Base-by-base conservation (phyloP, 345 rosid genomes). In the Kernera saxatilis region DNA sequence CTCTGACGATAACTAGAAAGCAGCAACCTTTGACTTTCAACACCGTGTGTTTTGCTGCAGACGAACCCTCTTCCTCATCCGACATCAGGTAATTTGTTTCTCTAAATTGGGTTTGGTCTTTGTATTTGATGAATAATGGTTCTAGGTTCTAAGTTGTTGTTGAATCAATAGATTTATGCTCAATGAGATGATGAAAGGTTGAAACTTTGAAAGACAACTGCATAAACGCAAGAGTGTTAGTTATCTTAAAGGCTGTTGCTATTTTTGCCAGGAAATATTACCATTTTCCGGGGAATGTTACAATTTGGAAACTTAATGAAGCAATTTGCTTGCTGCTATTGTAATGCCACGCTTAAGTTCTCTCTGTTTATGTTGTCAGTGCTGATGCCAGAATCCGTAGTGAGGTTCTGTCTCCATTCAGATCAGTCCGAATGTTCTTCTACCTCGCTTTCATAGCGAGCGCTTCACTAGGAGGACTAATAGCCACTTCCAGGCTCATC, bases 401-500 rank as follows among this genome's bases (percentile, higher is more conserved):
- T 69, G 97, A 91, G 84, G 98, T 93, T 77, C 87, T 89, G 21
- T 71, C 98, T 67, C 99, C 99, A 14, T 93, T 93, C 73, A 87
- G 96, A 54, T 76, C 99, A 35, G 88, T 93, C 39, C 87, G 97
- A 61, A 89, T 93, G 96, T 93, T 93, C 86, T 93, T 93, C 70
- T 93, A 93, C 80, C 86, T 86, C 8, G 88, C 97, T 7, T 91
- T 93, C 69, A 78, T 91, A 27, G 96, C 95, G 3, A 91, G 99
- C 39, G 93, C 77, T 56, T 54, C 81, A 29, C 72, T 93, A 61
- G 99, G 99, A 73, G 90, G 92, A 58, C 72, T 93, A 15, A 91
- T 93, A 73, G 99, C 96, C 48, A 70, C 82, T 25, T 81, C 96
- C 18, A 92, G 80, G 75, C 82, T 89, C 61, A 89, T 91, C 44